These are phyloP conservation scores for Melanogaster broomeanus DNA, from an alignment of 768 basidiomycete species.

Conservation along the genomic window DNA sequence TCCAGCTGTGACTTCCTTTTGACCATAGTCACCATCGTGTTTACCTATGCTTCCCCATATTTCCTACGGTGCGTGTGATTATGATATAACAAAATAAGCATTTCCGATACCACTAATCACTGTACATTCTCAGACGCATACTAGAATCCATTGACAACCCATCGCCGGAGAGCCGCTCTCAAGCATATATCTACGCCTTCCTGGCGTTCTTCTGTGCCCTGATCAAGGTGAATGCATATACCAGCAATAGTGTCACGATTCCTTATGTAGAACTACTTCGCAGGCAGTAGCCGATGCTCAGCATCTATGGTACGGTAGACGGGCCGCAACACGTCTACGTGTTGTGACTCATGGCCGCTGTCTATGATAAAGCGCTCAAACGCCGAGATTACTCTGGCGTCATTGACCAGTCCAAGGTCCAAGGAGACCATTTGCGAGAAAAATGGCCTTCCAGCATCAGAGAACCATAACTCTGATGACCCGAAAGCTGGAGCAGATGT, in stretches of 20 bases:
- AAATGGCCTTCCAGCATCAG: background rate
- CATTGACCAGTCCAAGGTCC: constrained; percentile 44
- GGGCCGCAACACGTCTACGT: constrained; percentile 45
- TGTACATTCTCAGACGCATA: constrained; percentile 21
- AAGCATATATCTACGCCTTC: constrained; percentile 52
- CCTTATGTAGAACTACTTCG: background rate
- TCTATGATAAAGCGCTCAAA: constrained; percentile 57
- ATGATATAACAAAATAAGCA: background rate
- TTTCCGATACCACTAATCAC: background rate
- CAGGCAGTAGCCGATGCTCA: constrained; percentile 37
- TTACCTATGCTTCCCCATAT: constrained; percentile 53
- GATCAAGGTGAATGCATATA: constrained; percentile 33
- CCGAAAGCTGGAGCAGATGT: constrained; percentile 72
- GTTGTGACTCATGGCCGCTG: constrained; percentile 49
- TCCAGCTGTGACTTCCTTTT: constrained; percentile 40
- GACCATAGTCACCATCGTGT: constrained; percentile 43
- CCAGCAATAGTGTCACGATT: background rate
- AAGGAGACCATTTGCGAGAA: constrained; percentile 4
- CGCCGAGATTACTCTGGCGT: constrained; percentile 78
- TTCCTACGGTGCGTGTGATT: constrained; percentile 41
- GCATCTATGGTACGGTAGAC: constrained; percentile 48
- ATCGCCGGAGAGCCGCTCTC: constrained; percentile 35
- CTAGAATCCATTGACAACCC: constrained; percentile 38
- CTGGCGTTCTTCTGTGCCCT: constrained; percentile 45
- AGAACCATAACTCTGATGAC: constrained; percentile 30